A percentile compares a stretch with the other conserved stretches of the same genome.
phyloP scores from a whole-genome alignment of 345 rosid species.

The Pelargonium nanum region DNA sequence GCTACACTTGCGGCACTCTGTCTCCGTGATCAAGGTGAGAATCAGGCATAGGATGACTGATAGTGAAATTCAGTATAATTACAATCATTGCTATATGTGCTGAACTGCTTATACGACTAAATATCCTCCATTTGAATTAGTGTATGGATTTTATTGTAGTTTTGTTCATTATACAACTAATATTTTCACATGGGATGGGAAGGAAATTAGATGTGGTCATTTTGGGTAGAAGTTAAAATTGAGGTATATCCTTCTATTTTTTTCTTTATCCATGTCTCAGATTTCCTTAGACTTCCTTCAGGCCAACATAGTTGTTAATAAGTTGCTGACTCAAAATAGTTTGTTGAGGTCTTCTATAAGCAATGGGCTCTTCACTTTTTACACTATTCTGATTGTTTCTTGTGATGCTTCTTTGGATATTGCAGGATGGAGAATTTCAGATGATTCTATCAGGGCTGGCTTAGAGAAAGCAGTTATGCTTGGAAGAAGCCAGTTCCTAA shows the following conservation, averaged over 20 bases:
- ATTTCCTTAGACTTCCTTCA: too few relatives aligned
- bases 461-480: slow-evolving; percentile 59
- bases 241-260: too few relatives aligned
- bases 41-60: not conserved
- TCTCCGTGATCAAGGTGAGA: slow-evolving; percentile 58
- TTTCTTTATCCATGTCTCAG: too few relatives aligned
- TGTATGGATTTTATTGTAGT: too few relatives aligned
- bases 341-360: slow-evolving; percentile 2
- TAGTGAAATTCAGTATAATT: not conserved
- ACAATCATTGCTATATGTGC: not conserved
- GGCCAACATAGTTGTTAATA: not conserved
- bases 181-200: too few relatives aligned
- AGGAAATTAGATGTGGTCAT: too few relatives aligned
- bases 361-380: not conserved
- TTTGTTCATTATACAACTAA: too few relatives aligned
- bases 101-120: too few relatives aligned
- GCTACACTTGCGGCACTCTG: slow-evolving; percentile 65
- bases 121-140: too few relatives aligned
- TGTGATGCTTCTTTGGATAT: slow-evolving; percentile 11
- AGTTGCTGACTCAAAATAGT: not conserved
- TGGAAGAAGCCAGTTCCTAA: slow-evolving; percentile 80
- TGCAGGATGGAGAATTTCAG: slow-evolving; percentile 64
- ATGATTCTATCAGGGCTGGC: slow-evolving; percentile 58
- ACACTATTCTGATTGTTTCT: not conserved
- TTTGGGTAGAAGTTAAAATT: too few relatives aligned